Percentiles rank a stretch among this genome's conserved stretches.
These are phyloP conservation scores for Tilletia walkeri DNA, from an alignment of 1,284 basidiomycete species.

Conservation along the genomic window DNA sequence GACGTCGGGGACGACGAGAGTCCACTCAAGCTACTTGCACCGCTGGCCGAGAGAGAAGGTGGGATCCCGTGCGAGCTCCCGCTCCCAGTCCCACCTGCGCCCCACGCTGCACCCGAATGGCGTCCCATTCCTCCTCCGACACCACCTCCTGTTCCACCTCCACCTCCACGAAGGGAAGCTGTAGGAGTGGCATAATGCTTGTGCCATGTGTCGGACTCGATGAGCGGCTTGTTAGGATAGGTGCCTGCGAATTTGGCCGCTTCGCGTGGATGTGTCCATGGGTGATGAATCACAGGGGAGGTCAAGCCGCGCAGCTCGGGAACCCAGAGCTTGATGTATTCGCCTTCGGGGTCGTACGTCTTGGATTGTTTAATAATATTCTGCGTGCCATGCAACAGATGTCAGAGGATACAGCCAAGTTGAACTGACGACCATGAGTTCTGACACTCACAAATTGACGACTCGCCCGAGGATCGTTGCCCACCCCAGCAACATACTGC, in stretches of 20 bases:
- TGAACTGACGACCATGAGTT: too few species aligned
- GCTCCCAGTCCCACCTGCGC: neutral
- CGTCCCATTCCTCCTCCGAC: neutral
- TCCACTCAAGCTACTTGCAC: too few species aligned
- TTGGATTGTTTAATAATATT: constrained; percentile 64
- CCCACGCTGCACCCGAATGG: too few species aligned
- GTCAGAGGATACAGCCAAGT: too few species aligned
- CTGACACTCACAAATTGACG: constrained; percentile 57
- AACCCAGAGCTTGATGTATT: constrained; percentile 61
- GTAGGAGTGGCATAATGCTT: constrained; percentile 22
- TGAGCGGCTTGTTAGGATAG: constrained; percentile 40
- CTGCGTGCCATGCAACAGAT: neutral
- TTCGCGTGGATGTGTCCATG: constrained; percentile 45
- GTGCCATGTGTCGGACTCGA: constrained; percentile 44
- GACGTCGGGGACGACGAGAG: neutral
- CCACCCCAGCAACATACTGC: constrained; percentile 60
- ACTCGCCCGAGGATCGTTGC: constrained; percentile 62
- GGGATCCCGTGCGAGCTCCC: neutral
- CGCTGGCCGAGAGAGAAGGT: neutral
- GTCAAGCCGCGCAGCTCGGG: constrained; percentile 58
- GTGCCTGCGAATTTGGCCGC: constrained; percentile 43
- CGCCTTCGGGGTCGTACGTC: constrained; percentile 61
- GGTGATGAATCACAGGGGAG: constrained; percentile 48
- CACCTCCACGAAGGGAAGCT: neutral
- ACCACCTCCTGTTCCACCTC: neutral